Evolutionary conservation across 306 rosid genomes (phyloP), one percentile per base, ranked within the genome.

Genomic region (Vigna trinervia): DNA sequence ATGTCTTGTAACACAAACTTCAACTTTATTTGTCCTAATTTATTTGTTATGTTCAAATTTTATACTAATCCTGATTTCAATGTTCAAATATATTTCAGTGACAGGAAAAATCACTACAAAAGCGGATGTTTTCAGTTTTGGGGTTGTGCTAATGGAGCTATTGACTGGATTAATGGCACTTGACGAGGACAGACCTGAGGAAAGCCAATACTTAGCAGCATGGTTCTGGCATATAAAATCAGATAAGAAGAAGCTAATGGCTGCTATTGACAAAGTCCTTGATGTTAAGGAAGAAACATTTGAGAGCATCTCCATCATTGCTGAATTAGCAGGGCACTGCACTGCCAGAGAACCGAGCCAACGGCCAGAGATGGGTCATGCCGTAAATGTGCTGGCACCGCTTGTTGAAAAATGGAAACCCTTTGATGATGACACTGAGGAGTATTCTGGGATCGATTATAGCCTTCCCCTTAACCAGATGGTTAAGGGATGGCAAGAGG

Each of bases 401-500:
- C 99, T 96, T 11, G 99, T 96, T 23, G 99, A 92, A 64, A 89
- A 96, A 83, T 96, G 99, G 99, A 96, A 85, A 79, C 99, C 99
- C 6, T 69, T 89, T 7, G 89, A 92, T 32, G 93, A 89, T 14
- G 92, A 87, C 45, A 56, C 88, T 0, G 98, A 92, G 74, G 98
- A 91, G 71, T 91, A 88, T 82, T 92, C 98, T 0, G 99, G 96
- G 67, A 91, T 96, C 12, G 98, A 92, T 82, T 92, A 91, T 51
- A 96, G 91, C 80, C 94, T 89, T 22, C 97, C 99, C 32, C 98
- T 96, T 38, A 89, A 85, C 81, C 98, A 91, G 82, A 96, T 96
- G 99, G 99, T 96, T 81, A 96, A 92, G 87, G 99, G 90, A 5
- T 96, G 98, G 99, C 96, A 96, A 74, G 99, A 94, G 78, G 88